A percentile compares a stretch with the other conserved stretches of the same genome.
Conservation (phyloP, 2,329 filamentous ascomycete species). For the Capronia americana region DNA sequence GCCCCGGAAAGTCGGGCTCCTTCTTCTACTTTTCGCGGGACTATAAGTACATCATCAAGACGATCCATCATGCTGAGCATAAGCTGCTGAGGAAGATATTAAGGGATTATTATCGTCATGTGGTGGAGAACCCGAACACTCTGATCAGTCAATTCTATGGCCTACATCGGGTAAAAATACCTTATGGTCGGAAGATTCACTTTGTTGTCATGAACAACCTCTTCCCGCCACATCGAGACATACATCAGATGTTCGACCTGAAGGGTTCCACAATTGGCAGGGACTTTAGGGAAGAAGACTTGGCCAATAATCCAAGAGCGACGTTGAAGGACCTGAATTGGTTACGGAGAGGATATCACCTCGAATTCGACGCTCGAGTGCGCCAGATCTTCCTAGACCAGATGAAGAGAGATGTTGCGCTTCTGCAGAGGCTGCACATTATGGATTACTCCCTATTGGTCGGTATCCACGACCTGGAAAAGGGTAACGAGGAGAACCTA, state of each 20-base stretch:
- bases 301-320: conserved; percentile 86
- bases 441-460: conserved; percentile 99
- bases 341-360: conserved; percentile 80
- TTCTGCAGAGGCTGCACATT: conserved; percentile 87
- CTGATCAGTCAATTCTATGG: conserved; percentile 98
- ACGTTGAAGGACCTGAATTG: conserved; percentile 98
- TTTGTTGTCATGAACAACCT: conserved; percentile 99
- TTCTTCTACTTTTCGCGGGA: conserved; percentile 99
- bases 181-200: conserved; percentile 97
- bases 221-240: conserved; percentile 95
- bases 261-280: conserved; percentile 96
- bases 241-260: conserved; percentile 94
- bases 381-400: conserved; percentile 88
- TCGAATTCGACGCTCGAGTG: conserved; percentile 89
- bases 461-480: conserved; percentile 87
- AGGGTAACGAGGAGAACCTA: conserved; percentile 94
- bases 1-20: conserved; percentile 95
- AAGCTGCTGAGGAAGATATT: conserved; percentile 58
- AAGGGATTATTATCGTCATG: conserved; percentile 91
- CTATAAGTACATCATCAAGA: conserved; percentile 99
- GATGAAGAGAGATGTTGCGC: conserved; percentile 81
- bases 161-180: conserved; percentile 95
- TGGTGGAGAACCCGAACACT: conserved; percentile 92
- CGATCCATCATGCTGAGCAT: conserved; percentile 88
- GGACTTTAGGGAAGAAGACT: conserved; percentile 85